Percentiles rank a stretch among this genome's conserved stretches.
phyloP scores from a whole-genome alignment of 2,329 filamentous ascomycete genomes.

The Nemania bipapillata region DNA sequence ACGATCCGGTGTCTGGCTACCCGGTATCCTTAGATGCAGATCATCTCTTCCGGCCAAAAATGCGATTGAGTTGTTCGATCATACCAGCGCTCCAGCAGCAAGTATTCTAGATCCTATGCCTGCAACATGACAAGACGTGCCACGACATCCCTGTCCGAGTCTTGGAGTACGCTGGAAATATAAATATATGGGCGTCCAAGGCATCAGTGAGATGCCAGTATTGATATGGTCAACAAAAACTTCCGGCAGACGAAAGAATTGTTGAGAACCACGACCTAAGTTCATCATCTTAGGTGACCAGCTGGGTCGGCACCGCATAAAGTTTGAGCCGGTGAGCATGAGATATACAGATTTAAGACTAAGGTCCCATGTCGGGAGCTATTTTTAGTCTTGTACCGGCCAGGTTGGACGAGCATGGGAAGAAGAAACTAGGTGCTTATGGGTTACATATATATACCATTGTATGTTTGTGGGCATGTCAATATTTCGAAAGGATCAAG shows the following conservation, averaged over 20 bases:
- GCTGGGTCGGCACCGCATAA: slow-evolving; percentile 27
- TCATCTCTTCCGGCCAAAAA: slow-evolving; percentile 4
- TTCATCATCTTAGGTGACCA: slow-evolving; percentile 15
- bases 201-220: background rate
- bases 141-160: background rate
- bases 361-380: slow-evolving; percentile 29
- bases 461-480: slow-evolving; percentile 45
- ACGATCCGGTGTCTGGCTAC: slow-evolving; percentile 9
- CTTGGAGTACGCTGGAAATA: background rate
- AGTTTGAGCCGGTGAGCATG: slow-evolving; percentile 32
- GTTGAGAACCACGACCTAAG: slow-evolving; percentile 9
- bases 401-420: slow-evolving; percentile 31
- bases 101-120: background rate
- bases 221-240: background rate
- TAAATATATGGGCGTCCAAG: background rate
- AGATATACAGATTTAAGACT: slow-evolving; percentile 33
- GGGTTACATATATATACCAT: slow-evolving; percentile 49
- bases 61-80: background rate
- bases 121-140: background rate
- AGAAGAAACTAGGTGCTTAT: slow-evolving; percentile 39
- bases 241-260: slow-evolving; percentile 2
- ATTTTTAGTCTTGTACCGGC: slow-evolving; percentile 44
- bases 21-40: background rate
- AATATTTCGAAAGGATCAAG: slow-evolving; percentile 43
- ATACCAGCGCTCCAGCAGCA: background rate